A percentile compares a stretch with the other conserved stretches of the same genome.
phyloP scores from a whole-genome alignment of 139 green algal genomes.

The Protoeuglena noctilucae region DNA sequence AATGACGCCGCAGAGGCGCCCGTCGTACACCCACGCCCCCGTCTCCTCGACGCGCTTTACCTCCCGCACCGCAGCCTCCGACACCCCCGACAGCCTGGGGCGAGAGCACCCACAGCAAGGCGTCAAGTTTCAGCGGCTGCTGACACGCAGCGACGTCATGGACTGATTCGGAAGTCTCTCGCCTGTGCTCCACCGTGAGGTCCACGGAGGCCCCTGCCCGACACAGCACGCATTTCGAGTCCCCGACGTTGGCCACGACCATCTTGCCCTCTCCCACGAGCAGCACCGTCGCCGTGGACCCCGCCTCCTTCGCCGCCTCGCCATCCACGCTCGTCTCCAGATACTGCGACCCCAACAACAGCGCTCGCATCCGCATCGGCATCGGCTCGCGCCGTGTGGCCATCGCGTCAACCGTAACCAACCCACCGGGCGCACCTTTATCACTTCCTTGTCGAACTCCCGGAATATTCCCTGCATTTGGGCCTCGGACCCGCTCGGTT shows the following conservation, averaged over 20 bases:
- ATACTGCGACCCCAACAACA: neutral
- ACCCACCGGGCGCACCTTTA: neutral
- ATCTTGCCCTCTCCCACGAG: neutral
- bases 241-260: slow-evolving; percentile 6
- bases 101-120: no score
- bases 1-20: neutral
- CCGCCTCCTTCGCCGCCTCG: neutral
- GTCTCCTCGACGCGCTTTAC: slow-evolving; percentile 2
- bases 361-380: no score
- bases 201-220: neutral
- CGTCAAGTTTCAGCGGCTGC: no score
- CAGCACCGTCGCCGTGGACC: slow-evolving; percentile 2
- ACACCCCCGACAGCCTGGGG: neutral
- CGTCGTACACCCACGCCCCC: slow-evolving; percentile 1
- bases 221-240: slow-evolving; percentile 1
- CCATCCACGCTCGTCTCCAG: neutral
- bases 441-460: neutral
- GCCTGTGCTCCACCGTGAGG: slow-evolving; percentile 1
- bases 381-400: neutral
- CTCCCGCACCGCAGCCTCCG: neutral
- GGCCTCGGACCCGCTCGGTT: neutral
- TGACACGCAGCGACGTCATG: no score
- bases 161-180: no score
- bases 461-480: neutral
- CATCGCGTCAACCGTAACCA: neutral